Percentiles rank a stretch among this genome's conserved stretches.
Conservation (phyloP, 148 eudicot species). For the Nepenthes gracilis region DNA sequence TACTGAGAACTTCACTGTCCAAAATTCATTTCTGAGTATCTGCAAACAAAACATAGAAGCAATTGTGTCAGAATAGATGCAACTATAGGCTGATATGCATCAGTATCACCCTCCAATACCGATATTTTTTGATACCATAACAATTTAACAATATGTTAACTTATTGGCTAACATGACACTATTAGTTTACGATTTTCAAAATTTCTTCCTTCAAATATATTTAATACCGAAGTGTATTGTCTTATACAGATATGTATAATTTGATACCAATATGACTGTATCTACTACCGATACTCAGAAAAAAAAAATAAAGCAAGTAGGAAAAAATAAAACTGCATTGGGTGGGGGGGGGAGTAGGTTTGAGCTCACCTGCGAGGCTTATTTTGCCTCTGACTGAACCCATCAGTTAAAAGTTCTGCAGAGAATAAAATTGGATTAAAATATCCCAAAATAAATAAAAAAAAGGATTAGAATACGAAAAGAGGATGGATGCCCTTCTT, state of each 20-base stretch:
- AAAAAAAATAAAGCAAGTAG: not conserved
- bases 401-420: conserved; percentile 56
- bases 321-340: not conserved
- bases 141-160: too few relatives aligned
- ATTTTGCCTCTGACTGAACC: conserved; percentile 65
- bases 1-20: conserved; percentile 52
- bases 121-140: too few relatives aligned
- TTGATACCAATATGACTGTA: too few relatives aligned
- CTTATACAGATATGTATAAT: too few relatives aligned
- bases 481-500: not conserved
- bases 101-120: too few relatives aligned
- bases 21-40: conserved; percentile 94
- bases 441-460: too few relatives aligned
- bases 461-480: not conserved
- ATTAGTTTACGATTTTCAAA: too few relatives aligned
- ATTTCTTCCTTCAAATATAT: too few relatives aligned
- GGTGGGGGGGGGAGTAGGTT: not conserved
- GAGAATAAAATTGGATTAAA: conserved; percentile 8
- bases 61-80: not conserved
- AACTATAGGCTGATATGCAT: too few relatives aligned
- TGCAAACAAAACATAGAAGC: conserved; percentile 17
- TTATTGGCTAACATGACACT: too few relatives aligned
- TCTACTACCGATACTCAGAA: too few relatives aligned
- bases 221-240: too few relatives aligned
- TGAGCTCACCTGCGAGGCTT: conserved; percentile 70